Percentiles rank a stretch among this genome's conserved stretches.
phyloP scores from a whole-genome alignment of 2,329 filamentous ascomycete genomes.

The Clonostachys solani region DNA sequence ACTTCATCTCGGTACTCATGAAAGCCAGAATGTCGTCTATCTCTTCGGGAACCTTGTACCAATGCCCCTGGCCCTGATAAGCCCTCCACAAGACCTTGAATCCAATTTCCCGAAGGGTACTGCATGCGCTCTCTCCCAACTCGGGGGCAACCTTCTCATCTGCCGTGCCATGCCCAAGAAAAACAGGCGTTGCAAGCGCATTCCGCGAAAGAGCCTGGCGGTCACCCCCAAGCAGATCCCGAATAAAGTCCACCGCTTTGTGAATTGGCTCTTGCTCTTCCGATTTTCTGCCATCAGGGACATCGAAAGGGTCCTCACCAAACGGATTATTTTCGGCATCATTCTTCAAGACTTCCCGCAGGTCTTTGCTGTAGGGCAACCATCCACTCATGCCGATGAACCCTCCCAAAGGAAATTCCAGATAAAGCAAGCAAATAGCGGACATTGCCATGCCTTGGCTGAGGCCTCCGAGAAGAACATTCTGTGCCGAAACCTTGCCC shows the following conservation, averaged over 20 bases:
- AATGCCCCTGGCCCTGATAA: constrained; percentile 37
- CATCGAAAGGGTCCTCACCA: constrained; percentile 1
- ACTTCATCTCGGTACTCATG: constrained; percentile 3
- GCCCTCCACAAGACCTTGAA: constrained; percentile 28
- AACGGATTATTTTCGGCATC: constrained; percentile 15
- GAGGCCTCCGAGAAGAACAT: constrained; percentile 45
- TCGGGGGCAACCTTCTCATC: constrained; percentile 29
- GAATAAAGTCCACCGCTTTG: constrained; percentile 18
- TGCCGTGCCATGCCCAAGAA: constrained; percentile 33
- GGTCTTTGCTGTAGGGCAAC: constrained; percentile 30
- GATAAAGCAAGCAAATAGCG: constrained; percentile 33
- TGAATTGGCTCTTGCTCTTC: constrained; percentile 6
- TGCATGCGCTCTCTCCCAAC: constrained; percentile 21
- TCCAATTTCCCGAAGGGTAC: constrained; percentile 20
- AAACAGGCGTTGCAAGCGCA: constrained; percentile 25
- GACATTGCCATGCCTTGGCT: constrained; percentile 48
- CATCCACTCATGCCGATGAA: constrained; percentile 43
- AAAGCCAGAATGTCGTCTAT: constrained; percentile 35
- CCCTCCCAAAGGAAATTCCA: constrained; percentile 28
- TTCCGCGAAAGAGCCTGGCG: not conserved
- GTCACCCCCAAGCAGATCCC: constrained; percentile 18
- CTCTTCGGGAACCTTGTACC: constrained; percentile 40
- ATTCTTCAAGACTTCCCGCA: constrained; percentile 15
- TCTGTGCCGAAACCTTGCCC: constrained; percentile 17
- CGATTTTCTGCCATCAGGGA: no score